Conservation (phyloP, 2,329 filamentous ascomycete species). For the Corinectria fuckeliana region DNA sequence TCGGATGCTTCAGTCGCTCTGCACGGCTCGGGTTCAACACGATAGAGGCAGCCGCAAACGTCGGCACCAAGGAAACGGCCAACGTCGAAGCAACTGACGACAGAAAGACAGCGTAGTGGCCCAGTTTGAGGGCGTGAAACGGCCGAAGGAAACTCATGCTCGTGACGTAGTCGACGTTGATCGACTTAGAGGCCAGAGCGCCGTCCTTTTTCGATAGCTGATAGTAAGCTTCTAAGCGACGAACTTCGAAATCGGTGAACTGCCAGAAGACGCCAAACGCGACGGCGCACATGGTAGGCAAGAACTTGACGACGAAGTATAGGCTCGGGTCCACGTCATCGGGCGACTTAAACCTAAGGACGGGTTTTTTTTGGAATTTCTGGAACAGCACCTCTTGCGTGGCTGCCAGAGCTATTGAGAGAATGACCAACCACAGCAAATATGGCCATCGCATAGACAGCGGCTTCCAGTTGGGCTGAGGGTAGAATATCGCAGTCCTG, state of each 20-base stretch:
- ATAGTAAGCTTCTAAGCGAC: constrained; percentile 70
- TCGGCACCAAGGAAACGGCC: constrained; percentile 72
- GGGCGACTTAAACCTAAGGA: constrained; percentile 58
- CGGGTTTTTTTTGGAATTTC: constrained; percentile 50
- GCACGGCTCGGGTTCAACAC: constrained; percentile 60
- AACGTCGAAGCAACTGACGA: constrained; percentile 70
- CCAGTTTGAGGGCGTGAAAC: constrained; percentile 64
- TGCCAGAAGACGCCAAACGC: constrained; percentile 71
- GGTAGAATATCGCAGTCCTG: constrained; percentile 62
- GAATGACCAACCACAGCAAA: constrained; percentile 57
- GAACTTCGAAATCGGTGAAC: constrained; percentile 69
- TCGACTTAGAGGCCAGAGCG: constrained; percentile 67
- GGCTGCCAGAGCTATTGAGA: constrained; percentile 60
- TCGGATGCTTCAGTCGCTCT: constrained; percentile 50
- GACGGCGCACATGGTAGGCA: constrained; percentile 67
- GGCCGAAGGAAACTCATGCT: constrained; percentile 71
- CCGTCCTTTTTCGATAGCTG: constrained; percentile 67
- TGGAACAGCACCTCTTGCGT: constrained; percentile 63
- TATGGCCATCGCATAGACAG: constrained; percentile 70
- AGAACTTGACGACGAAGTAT: constrained; percentile 70
- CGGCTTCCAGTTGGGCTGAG: constrained; percentile 71
- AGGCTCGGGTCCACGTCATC: constrained; percentile 55
- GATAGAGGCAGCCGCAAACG: constrained; percentile 69
- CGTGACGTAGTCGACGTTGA: constrained; percentile 78
- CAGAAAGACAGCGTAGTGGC: constrained; percentile 72